Evolutionary conservation across 768 basidiomycete genomes (phyloP), one percentile per base, ranked within the genome.

Genomic region (Daedaleopsis nitida): DNA sequence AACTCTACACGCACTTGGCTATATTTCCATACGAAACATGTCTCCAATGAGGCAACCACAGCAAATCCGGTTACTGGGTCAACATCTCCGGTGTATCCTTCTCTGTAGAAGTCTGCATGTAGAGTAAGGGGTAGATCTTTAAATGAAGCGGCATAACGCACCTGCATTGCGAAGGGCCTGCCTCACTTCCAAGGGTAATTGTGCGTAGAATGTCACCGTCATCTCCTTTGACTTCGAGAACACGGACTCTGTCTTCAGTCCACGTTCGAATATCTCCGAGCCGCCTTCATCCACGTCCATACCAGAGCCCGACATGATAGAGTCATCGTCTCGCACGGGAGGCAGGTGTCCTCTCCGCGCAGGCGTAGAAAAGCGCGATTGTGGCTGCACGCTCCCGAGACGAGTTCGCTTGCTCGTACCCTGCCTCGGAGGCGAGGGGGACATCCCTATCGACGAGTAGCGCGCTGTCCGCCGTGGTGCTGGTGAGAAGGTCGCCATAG

Each of bases 21-120:
- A 75, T 92, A 88, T 62, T 90, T 88, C 91, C 91, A 93, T 50
- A 92, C 87, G 73, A 90, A 92, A 71, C 89, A 92, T 10, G 88
- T 90, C 68, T 84, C 83, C 8, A 78, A 75, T 24, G 91, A 91
- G 17, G 85, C 83, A 23, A 91, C 83, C 42, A 92, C 81, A 12
- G 90, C 84, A 69, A 89, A 92, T 8, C 89, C 89, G 10, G 90
- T 91, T 51, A 78, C 57, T 5, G 84, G 82, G 69, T 93, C 91
- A 21, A 92, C 85, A 51, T 82, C 83, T 49, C 91, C 91, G 4
- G 84, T 82, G 61, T 87, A 91, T 13, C 81, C 78, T 58, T 89
- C 87, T 52, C 80, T 76, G 65, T 82, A 83, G 69, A 91, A 89
- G 66, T 91, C 91, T 92, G 51, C 8, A 35, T 17, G 35, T 14